Evolutionary conservation across 371 early-diverging fungal species (phyloP).

Genomic region (Mortierella sp.): DNA sequence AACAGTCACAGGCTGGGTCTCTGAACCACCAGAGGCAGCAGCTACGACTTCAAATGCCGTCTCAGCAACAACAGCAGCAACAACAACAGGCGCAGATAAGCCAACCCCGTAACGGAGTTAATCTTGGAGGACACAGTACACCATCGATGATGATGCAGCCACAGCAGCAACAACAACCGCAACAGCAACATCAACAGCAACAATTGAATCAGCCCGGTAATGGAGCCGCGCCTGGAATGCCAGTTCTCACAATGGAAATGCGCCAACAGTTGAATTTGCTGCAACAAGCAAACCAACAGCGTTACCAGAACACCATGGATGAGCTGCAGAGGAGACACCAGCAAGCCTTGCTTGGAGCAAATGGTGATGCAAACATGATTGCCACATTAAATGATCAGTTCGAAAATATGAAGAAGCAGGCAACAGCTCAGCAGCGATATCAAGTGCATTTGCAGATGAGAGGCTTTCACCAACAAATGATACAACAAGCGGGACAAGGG

Average conservation of each 20-base stretch:
- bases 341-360: conserved; percentile 40
- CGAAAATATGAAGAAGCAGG: conserved; percentile 50
- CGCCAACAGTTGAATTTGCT: conserved; percentile 42
- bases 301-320: conserved; percentile 32
- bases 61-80: conserved; percentile 28
- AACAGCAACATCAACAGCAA: conserved; percentile 1
- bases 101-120: conserved; percentile 41
- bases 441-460: conserved; percentile 34
- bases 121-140: conserved; percentile 13
- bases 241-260: conserved; percentile 35
- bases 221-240: conserved; percentile 24
- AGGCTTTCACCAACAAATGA: conserved; percentile 34
- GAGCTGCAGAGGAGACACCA: conserved; percentile 49
- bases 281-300: conserved; percentile 36
- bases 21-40: conserved; percentile 28
- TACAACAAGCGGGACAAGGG: conserved; percentile 54
- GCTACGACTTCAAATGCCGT: conserved; percentile 23
- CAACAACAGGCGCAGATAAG: conserved; percentile 22
- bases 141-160: conserved; percentile 35
- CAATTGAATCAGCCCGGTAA: conserved; percentile 7
- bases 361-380: conserved; percentile 38
- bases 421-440: conserved; percentile 30
- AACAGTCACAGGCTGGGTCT: conserved; percentile 20
- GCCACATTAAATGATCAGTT: conserved; percentile 45
- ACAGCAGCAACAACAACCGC: conserved; percentile 30